Conservation (phyloP, 2,329 filamentous ascomycete species). For the Paecilomyces sp. region DNA sequence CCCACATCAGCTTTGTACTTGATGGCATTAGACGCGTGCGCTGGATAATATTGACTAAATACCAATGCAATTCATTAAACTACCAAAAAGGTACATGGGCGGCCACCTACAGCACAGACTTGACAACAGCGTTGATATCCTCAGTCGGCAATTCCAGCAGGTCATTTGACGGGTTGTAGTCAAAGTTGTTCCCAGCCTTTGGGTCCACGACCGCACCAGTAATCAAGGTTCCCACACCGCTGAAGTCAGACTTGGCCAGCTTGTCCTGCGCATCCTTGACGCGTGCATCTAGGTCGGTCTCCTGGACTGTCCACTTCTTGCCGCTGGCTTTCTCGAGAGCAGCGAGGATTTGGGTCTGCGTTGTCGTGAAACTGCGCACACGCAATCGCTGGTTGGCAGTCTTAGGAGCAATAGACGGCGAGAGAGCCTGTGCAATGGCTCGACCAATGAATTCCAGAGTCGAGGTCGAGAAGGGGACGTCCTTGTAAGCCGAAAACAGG, state of each 20-base stretch:
- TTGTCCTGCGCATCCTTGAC: constrained; percentile 4
- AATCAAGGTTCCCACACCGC: constrained; percentile 5
- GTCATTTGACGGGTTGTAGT: constrained; percentile 5
- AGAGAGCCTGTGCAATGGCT: constrained; percentile 11
- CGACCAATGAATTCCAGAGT: constrained; percentile 9
- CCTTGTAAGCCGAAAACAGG: constrained; percentile 12
- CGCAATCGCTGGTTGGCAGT: constrained; percentile 8
- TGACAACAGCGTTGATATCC: neutral
- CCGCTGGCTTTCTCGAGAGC: constrained; percentile 7
- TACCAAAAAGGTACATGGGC: neutral
- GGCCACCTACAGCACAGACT: neutral
- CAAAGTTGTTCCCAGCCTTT: constrained; percentile 7
- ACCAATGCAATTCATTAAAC: neutral
- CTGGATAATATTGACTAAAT: neutral
- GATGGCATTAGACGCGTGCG: neutral
- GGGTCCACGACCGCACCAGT: constrained; percentile 3
- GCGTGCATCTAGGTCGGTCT: constrained; percentile 5
- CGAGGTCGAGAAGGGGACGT: constrained; percentile 12
- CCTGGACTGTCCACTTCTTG: constrained; percentile 4
- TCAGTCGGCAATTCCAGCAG: constrained; percentile 6
- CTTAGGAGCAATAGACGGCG: constrained; percentile 5
- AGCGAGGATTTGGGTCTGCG: constrained; percentile 3
- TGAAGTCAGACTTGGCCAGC: constrained; percentile 6
- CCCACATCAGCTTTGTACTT: neutral
- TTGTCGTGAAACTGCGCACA: constrained; percentile 5